Evolutionary conservation across 805 yeast genomes (phyloP).

Genomic region (Myxozyma geophila): DNA sequence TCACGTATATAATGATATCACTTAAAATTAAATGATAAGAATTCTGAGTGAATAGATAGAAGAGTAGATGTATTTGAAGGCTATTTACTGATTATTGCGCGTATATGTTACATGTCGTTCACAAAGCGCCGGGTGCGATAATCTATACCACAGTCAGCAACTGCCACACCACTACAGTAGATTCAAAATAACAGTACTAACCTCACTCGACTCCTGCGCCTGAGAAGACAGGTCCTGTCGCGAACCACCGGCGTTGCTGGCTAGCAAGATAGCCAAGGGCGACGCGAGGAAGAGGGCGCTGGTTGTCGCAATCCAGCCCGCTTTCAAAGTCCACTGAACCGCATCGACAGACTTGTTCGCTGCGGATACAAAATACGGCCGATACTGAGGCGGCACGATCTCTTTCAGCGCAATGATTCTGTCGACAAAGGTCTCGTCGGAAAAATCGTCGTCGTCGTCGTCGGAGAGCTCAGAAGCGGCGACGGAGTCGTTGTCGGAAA

Average conservation of each 20-base stretch:
- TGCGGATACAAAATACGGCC: conserved; percentile 53
- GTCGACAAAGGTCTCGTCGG: conserved; percentile 81
- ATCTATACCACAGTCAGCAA: conserved; percentile 8
- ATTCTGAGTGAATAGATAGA: no score
- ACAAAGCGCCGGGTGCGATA: conserved; percentile 28
- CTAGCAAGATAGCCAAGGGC: conserved; percentile 77
- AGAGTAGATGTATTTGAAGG: no score
- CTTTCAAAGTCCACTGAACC: conserved; percentile 52
- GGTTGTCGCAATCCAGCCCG: conserved; percentile 85
- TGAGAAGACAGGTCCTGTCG: conserved; percentile 57
- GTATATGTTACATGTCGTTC: not conserved
- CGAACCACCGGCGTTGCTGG: conserved; percentile 14
- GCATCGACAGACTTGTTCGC: conserved; percentile 48
- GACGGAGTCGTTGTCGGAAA: conserved; percentile 22
- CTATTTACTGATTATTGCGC: no score
- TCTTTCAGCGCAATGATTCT: conserved; percentile 91
- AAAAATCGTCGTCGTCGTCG: conserved; percentile 59
- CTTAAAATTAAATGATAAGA: no score
- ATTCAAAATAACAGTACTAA: not conserved
- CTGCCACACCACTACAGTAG: no score
- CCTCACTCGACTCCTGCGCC: conserved; percentile 73
- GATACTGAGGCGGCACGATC: conserved; percentile 85
- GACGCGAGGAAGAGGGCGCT: conserved; percentile 86
- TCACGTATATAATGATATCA: no score
- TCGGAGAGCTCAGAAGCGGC: conserved; percentile 38